Base-by-base conservation (phyloP, 768 basidiomycete species). In the Candolleomyces efflorescens region DNA sequence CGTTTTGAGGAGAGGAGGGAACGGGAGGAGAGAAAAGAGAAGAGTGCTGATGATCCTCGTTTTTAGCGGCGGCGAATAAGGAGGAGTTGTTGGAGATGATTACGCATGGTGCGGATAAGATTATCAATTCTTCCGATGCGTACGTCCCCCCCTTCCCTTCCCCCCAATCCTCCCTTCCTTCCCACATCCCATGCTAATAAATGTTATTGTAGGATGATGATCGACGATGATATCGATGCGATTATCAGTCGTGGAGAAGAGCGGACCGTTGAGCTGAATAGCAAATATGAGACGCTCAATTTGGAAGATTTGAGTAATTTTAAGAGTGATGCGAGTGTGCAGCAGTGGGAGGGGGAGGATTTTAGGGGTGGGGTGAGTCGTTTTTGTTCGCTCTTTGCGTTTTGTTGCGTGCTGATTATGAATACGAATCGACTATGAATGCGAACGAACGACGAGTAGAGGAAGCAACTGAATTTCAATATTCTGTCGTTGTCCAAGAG, bases 81-180 rank as follows among this genome's bases (percentile, higher is more conserved):
- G 97, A 98, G 49, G 97, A 98, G 58, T 78, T 99, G 13, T 75
- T 98, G 37, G 95, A 98, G 68, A 99, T 98, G 94, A 98, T 99
- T 59, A 88, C 94, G 5, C 94, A 96, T 65, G 96, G 97, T 18
- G 96, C 94, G 0, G 96, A 98, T 69, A 90, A 93, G 71, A 98
- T 99, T 56, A 94, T 98, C 70, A 96, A 89, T 67, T 76, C 86
- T 3, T 69, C 72, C 0, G 87, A 90, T 13, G 83, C 85, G 91
- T 93, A 56, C 60, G 88, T 73, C 12, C 3, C 10, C 11, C 2
- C 1, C 43, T 41, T 58, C 26, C 38, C 41, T 37, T 22, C 32
- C n/a, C 18, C 0, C 55, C 9, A 32, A 43, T 23, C 13, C 22
- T 36, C 9, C 17, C 10, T 27, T 1, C 15, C 45, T 47, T 18